phyloP scores from a whole-genome alignment of 1,284 basidiomycete species.

The Irpex lacteus region DNA sequence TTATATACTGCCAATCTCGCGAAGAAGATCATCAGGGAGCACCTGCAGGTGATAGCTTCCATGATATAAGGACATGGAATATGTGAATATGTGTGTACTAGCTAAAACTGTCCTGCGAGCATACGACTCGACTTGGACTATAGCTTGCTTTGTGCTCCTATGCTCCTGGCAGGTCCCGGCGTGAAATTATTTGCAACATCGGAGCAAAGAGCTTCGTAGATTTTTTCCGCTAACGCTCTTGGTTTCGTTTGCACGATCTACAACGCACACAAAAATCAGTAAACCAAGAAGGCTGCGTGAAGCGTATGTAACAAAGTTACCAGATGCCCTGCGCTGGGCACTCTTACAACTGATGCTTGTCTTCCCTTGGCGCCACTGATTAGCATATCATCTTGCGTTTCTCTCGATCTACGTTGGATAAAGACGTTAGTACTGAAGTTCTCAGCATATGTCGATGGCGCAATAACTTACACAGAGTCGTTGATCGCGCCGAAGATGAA shows the following conservation, averaged over 20 bases:
- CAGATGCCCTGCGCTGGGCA: slow-evolving; percentile 30
- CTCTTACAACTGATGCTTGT: slow-evolving; percentile 33
- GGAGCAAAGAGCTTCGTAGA: slow-evolving; percentile 7
- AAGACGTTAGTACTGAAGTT: neutral
- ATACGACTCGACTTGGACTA: neutral
- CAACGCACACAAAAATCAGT: neutral
- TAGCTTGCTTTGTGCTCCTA: slow-evolving; percentile 2
- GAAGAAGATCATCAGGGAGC: no score
- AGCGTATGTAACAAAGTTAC: slow-evolving; percentile 21
- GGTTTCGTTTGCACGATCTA: slow-evolving; percentile 25
- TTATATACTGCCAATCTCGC: no score
- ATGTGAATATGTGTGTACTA: no score
- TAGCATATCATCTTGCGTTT: neutral
- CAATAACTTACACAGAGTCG: slow-evolving; percentile 40
- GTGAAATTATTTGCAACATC: neutral
- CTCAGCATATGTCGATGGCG: neutral
- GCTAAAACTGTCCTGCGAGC: no score
- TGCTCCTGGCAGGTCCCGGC: neutral
- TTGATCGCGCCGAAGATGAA: slow-evolving; percentile 46
- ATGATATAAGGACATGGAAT: no score
- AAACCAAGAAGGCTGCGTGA: neutral
- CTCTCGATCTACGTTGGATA: neutral
- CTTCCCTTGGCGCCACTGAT: slow-evolving; percentile 30
- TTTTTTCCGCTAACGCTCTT: slow-evolving; percentile 18
- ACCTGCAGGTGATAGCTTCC: no score